Conservation (phyloP, 2,329 filamentous ascomycete genomes). For the Trichoderma brevicompactum region DNA sequence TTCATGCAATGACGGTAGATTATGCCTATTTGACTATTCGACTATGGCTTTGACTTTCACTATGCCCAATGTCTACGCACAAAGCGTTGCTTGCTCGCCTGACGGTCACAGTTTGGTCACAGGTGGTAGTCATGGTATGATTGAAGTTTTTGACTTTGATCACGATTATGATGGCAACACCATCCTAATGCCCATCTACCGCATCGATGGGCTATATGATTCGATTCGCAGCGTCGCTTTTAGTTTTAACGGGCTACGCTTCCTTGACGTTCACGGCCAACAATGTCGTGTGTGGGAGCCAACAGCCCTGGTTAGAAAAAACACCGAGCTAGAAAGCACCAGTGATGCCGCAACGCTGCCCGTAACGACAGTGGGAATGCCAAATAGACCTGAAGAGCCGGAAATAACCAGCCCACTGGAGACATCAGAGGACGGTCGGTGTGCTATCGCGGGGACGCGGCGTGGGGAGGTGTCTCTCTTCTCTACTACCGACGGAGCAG, state of each 20-base stretch:
- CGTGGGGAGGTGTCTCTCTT: conserved; percentile 7
- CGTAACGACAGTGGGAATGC: background rate
- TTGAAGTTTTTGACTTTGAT: background rate
- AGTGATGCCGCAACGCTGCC: conserved; percentile 2
- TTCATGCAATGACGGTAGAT: conserved; percentile 2
- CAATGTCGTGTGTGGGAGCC: conserved; percentile 7
- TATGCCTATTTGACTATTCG: conserved; percentile 1
- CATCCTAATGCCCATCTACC: background rate
- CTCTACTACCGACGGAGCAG: background rate
- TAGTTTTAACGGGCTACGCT: background rate
- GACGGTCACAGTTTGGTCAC: conserved; percentile 1
- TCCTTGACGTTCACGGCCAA: background rate
- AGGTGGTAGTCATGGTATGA: background rate
- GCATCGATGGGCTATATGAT: background rate
- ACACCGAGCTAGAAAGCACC: background rate
- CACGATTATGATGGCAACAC: conserved; percentile 2
- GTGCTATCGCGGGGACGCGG: background rate
- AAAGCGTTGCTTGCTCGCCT: conserved; percentile 5
- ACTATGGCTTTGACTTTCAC: background rate
- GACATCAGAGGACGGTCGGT: background rate
- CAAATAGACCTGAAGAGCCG: background rate
- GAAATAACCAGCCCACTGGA: conserved; percentile 6
- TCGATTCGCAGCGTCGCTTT: background rate
- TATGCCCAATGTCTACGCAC: background rate
- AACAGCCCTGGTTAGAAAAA: background rate